Percentiles rank a stretch among this genome's conserved stretches.
These are phyloP conservation scores for Aspergillus sp. DNA, from an alignment of 2,329 filamentous ascomycete species.

Conservation along the genomic window DNA sequence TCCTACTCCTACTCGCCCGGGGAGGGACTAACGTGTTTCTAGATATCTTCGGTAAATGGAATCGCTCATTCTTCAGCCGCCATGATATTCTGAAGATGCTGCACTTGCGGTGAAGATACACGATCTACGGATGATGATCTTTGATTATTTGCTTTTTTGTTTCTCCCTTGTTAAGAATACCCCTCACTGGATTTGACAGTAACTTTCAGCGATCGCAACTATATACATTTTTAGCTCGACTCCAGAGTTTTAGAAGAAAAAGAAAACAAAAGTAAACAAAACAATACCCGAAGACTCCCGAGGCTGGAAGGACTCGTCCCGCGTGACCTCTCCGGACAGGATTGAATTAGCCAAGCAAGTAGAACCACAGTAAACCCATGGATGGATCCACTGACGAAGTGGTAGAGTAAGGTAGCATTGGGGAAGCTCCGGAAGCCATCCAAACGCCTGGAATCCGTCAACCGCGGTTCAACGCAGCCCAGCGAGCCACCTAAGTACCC, in stretches of 20 bases:
- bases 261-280: background rate
- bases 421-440: background rate
- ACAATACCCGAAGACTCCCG: too few relatives aligned
- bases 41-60: conserved; percentile 79
- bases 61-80: conserved; percentile 71
- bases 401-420: background rate
- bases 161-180: background rate
- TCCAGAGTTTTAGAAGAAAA: background rate
- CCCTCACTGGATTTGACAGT: background rate
- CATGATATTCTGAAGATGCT: conserved; percentile 66
- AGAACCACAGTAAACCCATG: background rate
- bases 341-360: background rate
- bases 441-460: background rate
- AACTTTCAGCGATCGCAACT: too few relatives aligned
- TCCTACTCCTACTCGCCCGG: background rate
- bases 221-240: too few relatives aligned
- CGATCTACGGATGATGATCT: background rate
- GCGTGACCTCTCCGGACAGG: too few relatives aligned
- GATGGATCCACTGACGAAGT: background rate
- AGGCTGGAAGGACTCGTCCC: too few relatives aligned
- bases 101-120: conserved; percentile 27
- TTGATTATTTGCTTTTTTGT: too few relatives aligned
- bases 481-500: background rate
- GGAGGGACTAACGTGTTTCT: conserved; percentile 8
- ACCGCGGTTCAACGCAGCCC: background rate